Base-by-base conservation (phyloP, 2,329 filamentous ascomycete species). In the Penicillium crustosum region DNA sequence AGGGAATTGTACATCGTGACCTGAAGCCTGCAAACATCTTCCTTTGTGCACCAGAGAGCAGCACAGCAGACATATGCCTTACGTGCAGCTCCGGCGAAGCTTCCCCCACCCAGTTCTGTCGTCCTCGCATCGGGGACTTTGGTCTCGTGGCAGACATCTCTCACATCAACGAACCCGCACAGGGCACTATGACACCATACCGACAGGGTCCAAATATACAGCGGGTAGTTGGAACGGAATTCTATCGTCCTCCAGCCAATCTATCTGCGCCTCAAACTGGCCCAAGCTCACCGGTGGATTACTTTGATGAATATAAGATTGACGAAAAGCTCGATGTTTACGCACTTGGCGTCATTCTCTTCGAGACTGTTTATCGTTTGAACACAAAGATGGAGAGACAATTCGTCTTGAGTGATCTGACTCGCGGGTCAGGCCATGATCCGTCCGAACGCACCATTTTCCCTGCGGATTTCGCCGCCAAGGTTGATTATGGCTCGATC, bases 1-100 rank as follows among this genome's bases (percentile, higher is more conserved):
- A 84, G 58, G 79, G 79, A 6, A 82, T 89, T 48, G 80, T 88
- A 0, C 87, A 89, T 65, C 83, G 86, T 10, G 87, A 89, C 66
- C 76, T 89, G 23, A 89, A 89, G 65, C 87, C 87, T 0, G 84
- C 82, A 3, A 89, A 89, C 62, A 83, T 89, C 29, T 88, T 89
- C 70, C 75, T 89, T 0, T 83, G 82, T 2, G 74, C 76, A 0
- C 70, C 78, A 4, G 79, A 81, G 19, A 79, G 76, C 21, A 74
- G 81, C n/a, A 73, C 82, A 43, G 65, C 82, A 1, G 73, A 76
- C 1, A 69, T 64, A 0, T 86, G 84, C 63, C 63, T 66, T 10
- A 63, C 75, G 1, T 88, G 84, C 58, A 63, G 65, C 31, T 59
- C 53, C 9, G 62, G 66, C 7, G 58, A 67, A 9, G 66, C 66